These are phyloP conservation scores for Hypoxylon fragiforme DNA, from an alignment of 495 filamentous ascomycete species.

Conservation along the genomic window DNA sequence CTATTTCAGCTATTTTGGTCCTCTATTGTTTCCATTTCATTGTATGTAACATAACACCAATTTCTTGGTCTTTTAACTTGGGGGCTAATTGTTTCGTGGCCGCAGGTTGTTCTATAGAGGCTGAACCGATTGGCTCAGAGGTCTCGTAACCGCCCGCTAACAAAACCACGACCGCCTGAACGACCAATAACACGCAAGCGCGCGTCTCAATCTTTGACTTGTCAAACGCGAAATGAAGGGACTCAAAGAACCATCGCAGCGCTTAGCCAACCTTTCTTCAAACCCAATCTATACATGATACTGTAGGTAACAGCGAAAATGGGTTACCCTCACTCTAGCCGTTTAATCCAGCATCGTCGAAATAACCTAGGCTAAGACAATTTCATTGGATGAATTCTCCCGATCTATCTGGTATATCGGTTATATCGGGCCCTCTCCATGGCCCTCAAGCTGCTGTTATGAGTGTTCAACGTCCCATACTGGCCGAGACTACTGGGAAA, in stretches of 20 bases:
- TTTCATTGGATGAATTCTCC: slow-evolving; percentile 19
- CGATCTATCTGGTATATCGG: slow-evolving; percentile 24
- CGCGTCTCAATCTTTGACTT: slow-evolving; percentile 27
- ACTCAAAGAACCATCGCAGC: slow-evolving; percentile 19
- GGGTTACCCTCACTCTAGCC: slow-evolving; percentile 2
- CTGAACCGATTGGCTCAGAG: slow-evolving; percentile 31
- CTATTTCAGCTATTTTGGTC: no score
- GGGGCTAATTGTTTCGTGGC: slow-evolving; percentile 16
- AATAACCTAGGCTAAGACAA: slow-evolving; percentile 19
- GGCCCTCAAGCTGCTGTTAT: slow-evolving; percentile 30
- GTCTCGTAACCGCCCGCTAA: slow-evolving; percentile 10
- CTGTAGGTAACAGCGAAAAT: background rate
- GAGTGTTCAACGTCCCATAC: slow-evolving; percentile 15
- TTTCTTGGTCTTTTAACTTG: slow-evolving; percentile 10
- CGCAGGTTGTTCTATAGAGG: slow-evolving; percentile 26
- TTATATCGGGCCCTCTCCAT: no score
- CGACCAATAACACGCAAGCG: slow-evolving; percentile 36
- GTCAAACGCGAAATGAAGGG: slow-evolving; percentile 29
- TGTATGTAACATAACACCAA: no score
- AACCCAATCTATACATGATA: slow-evolving; percentile 24
- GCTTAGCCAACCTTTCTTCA: slow-evolving; percentile 33
- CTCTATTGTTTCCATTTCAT: no score
- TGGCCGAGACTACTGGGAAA: slow-evolving; percentile 26
- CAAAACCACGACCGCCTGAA: slow-evolving; percentile 8
- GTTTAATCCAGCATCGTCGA: background rate